Evolutionary conservation across 176 grass and related monocot species (phyloP), one percentile per base, ranked within the genome.

Genomic region (Melocanna baccifera): DNA sequence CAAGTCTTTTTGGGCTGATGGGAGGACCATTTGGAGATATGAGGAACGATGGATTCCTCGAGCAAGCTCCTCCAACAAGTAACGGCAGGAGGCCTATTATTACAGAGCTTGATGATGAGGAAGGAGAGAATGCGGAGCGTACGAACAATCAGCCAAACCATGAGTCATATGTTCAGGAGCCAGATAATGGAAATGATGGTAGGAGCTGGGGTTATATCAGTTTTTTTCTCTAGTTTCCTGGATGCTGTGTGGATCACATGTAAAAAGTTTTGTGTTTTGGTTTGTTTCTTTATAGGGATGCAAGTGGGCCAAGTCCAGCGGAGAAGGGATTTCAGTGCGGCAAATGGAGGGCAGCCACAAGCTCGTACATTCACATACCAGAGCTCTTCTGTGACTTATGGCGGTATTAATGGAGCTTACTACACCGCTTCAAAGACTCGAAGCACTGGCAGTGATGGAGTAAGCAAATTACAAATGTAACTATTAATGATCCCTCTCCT

Each of bases 371-470:
- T 87, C 83, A 52, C 80, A 7, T 92, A 94, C 5, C 96, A 96
- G 81, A 96, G 93, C 70, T 99, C 96, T 78, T 81, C 86, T 1
- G 91, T 99, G 58, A 96, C 93, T 7, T 99, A 94, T 82, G 93
- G 96, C 11, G 96, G 96, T 45, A 55, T 88, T 46, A 91, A 96
- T 86, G 93, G 96, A 42, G 78, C 96, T 83, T 99, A 96, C 52
- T 99, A 99, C 52, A 96, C 91, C 25, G 79, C 93, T 32, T 96
- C 93, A 4, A 94, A 89, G 52, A 83, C 83, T 75, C 86, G 78
- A 62, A 87, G 78, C 73, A 73, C 80, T 41, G 96, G 91, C 18
- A 79, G 81, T 86, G 89, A 94, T 66, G 96, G 96, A 36, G 96
- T 99, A 93, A 63, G 84, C 83, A 62, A 71, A 52, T 34, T 40